These are phyloP conservation scores for Yamadazyma sp. DNA, from an alignment of 1,139 yeast genomes.

Conservation along the genomic window DNA sequence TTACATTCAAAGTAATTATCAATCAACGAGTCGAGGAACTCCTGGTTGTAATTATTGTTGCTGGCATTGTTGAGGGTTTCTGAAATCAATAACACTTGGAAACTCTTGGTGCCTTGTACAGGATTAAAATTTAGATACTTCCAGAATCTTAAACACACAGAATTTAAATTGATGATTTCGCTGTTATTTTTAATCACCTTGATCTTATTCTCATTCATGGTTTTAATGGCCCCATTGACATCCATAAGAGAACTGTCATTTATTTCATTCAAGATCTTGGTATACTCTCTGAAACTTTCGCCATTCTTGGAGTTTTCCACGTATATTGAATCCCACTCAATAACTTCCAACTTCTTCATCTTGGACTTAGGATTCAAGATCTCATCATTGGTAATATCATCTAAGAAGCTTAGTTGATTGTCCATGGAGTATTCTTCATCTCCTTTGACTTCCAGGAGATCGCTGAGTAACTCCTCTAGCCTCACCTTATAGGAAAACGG, in stretches of 20 bases:
- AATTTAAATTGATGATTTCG: constrained; percentile 35
- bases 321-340: constrained; percentile 40
- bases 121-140: constrained; percentile 58
- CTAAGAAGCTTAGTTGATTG: constrained; percentile 38
- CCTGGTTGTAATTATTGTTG: constrained; percentile 21
- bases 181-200: constrained; percentile 28
- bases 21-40: constrained; percentile 40
- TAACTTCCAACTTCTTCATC: constrained; percentile 23
- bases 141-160: constrained; percentile 50
- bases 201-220: constrained; percentile 12
- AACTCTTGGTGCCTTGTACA: constrained; percentile 44
- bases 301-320: constrained; percentile 17
- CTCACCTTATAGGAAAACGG: constrained; percentile 36
- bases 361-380: constrained; percentile 30
- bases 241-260: constrained; percentile 11
- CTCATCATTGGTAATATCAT: constrained; percentile 36
- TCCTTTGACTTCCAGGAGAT: constrained; percentile 18
- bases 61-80: constrained; percentile 20
- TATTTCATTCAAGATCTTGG: constrained; percentile 19
- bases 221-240: constrained; percentile 10
- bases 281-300: constrained; percentile 24
- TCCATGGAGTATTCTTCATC: constrained; percentile 21
- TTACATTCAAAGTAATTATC: constrained; percentile 48
- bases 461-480: constrained; percentile 33
- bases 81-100: constrained; percentile 52